phyloP scores from a whole-genome alignment of 371 early-diverging fungal genomes.

The Basidiobolus meristosporus region DNA sequence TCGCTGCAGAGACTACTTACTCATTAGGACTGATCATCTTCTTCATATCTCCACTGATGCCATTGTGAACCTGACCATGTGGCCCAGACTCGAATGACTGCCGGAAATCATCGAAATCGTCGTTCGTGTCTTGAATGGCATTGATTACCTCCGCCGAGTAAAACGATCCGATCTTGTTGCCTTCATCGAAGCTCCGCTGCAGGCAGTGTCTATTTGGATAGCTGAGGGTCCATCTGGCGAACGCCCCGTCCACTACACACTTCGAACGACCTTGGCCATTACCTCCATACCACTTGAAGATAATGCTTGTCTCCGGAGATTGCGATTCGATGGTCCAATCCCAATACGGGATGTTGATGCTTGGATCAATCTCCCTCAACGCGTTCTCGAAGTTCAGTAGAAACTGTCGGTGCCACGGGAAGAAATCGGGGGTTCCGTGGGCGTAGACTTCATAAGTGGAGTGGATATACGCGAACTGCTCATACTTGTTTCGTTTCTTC shows the following conservation, averaged over 20 bases:
- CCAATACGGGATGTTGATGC: slow-evolving; percentile 27
- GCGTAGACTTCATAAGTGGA: background rate
- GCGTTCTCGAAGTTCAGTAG: slow-evolving; percentile 9
- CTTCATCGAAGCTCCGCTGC: slow-evolving; percentile 5
- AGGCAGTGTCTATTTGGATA: slow-evolving; percentile 9
- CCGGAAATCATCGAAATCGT: slow-evolving; percentile 12
- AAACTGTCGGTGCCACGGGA: slow-evolving; percentile 20
- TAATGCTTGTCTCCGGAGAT: slow-evolving; percentile 1
- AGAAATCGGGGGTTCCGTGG: slow-evolving; percentile 10
- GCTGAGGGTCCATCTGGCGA: slow-evolving; percentile 1
- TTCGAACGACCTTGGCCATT: slow-evolving; percentile 4
- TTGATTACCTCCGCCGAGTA: slow-evolving; percentile 8
- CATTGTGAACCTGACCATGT: slow-evolving; percentile 23
- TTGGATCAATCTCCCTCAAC: slow-evolving; percentile 13
- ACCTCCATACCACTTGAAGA: slow-evolving; percentile 8
- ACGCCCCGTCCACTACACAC: slow-evolving; percentile 8
- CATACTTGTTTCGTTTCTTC: background rate
- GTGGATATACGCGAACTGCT: background rate
- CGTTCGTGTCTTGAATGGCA: slow-evolving; percentile 5
- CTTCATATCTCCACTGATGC: slow-evolving; percentile 18
- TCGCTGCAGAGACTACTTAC: no score
- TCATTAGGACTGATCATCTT: slow-evolving; percentile 20
- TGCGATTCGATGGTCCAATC: slow-evolving; percentile 16
- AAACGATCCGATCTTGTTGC: slow-evolving; percentile 9
- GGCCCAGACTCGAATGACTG: slow-evolving; percentile 15